Conservation (phyloP, 2,329 filamentous ascomycete species). For the Scedosporium apiospermum region DNA sequence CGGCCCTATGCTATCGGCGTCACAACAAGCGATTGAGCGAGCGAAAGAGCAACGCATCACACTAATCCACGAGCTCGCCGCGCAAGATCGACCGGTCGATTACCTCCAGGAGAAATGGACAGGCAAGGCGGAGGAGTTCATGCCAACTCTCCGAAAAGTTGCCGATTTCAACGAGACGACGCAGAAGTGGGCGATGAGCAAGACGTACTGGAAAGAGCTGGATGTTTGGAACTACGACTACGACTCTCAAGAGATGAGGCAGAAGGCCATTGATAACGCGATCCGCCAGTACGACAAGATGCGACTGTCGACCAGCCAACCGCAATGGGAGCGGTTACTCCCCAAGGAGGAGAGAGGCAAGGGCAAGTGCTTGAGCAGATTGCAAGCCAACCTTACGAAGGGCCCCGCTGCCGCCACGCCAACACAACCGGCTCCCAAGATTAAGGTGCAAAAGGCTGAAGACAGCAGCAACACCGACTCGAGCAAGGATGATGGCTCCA, state of each 20-base stretch:
- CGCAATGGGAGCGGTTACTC: conserved; percentile 53
- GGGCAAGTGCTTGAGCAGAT: conserved; percentile 51
- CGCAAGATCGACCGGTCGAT: conserved; percentile 39
- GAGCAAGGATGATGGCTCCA: conserved; percentile 17
- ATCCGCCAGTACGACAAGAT: conserved; percentile 50
- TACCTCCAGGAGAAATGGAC: conserved; percentile 41
- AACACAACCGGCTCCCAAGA: conserved; percentile 26
- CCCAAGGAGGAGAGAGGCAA: conserved; percentile 46
- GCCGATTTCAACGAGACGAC: conserved; percentile 38
- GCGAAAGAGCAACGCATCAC: conserved; percentile 42
- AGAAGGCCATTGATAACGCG: conserved; percentile 53
- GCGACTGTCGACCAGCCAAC: conserved; percentile 44
- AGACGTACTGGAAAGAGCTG: conserved; percentile 52
- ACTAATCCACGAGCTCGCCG: conserved; percentile 53
- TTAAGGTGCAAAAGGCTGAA: conserved; percentile 40
- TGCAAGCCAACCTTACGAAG: conserved; percentile 50
- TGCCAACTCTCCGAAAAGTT: conserved; percentile 45
- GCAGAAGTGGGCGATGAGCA: conserved; percentile 46
- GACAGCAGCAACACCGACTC: conserved; percentile 24
- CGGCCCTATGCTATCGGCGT: conserved; percentile 37
- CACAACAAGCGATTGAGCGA: conserved; percentile 41
- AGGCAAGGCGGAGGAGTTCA: conserved; percentile 44
- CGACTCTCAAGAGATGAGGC: conserved; percentile 39
- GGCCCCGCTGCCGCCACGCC: conserved; percentile 30
- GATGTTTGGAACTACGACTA: conserved; percentile 56